A percentile compares a stretch with the other conserved stretches of the same genome.
phyloP scores from a whole-genome alignment of 495 filamentous ascomycete genomes.

The Trichoderma erinaceum region DNA sequence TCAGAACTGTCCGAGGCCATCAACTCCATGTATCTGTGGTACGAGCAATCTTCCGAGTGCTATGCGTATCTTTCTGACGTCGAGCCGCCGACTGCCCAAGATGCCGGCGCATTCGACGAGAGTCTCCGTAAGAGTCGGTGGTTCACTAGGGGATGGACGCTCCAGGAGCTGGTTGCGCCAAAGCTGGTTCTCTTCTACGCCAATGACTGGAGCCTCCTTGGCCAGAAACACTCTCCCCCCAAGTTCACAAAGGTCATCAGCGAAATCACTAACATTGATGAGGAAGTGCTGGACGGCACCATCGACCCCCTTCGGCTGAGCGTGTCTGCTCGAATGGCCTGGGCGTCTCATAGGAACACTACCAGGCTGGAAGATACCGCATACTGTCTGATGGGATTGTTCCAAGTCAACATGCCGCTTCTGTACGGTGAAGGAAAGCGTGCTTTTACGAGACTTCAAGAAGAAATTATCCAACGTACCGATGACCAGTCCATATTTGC shows the following conservation, averaged over 20 bases:
- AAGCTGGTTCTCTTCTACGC: slow-evolving; percentile 28
- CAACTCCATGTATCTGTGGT: slow-evolving; percentile 41
- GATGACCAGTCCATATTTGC: slow-evolving; percentile 26
- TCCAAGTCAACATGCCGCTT: slow-evolving; percentile 40
- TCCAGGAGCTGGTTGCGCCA: slow-evolving; percentile 36
- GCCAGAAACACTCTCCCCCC: slow-evolving; percentile 21
- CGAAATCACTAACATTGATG: slow-evolving; percentile 29
- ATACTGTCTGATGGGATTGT: slow-evolving; percentile 40
- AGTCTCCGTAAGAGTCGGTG: slow-evolving; percentile 25
- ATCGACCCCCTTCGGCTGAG: neutral
- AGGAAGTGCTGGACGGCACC: slow-evolving; percentile 17
- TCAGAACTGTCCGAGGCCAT: slow-evolving; percentile 41
- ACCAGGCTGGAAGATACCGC: slow-evolving; percentile 34
- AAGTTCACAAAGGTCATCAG: slow-evolving; percentile 24
- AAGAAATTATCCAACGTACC: slow-evolving; percentile 24
- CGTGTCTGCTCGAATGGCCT: slow-evolving; percentile 35
- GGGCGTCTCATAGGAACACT: slow-evolving; percentile 30
- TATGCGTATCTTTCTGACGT: slow-evolving; percentile 36
- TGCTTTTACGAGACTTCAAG: slow-evolving; percentile 25
- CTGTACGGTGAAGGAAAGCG: slow-evolving; percentile 38
- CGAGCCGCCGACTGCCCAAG: neutral
- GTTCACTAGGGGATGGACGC: slow-evolving; percentile 38
- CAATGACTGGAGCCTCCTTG: slow-evolving; percentile 27
- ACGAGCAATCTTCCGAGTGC: slow-evolving; percentile 31
- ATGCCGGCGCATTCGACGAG: slow-evolving; percentile 18